Evolutionary conservation across 202 grass and related monocot genomes (phyloP).

Genomic region (Hordeum pubiflorum): DNA sequence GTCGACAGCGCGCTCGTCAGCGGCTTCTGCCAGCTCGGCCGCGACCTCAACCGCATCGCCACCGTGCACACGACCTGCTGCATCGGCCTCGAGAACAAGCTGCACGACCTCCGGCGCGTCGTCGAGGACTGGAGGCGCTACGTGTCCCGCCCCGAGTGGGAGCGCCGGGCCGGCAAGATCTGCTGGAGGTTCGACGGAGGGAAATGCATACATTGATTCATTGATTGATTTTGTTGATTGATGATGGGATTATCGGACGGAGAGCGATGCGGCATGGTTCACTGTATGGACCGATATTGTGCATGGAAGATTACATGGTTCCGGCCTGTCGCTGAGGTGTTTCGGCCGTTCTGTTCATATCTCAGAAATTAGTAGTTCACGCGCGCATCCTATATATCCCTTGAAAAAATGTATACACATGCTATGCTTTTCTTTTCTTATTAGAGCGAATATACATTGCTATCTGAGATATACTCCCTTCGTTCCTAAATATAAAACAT

Average conservation of each 20-base stretch:
- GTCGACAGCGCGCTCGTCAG: slow-evolving; percentile 37
- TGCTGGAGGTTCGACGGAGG: slow-evolving; percentile 71
- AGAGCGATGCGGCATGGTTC: no score
- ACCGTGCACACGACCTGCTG: slow-evolving; percentile 85
- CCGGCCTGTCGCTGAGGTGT: background rate
- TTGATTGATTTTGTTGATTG: background rate
- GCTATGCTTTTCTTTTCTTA: no score
- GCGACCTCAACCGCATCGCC: slow-evolving; percentile 62
- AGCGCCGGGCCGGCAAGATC: slow-evolving; percentile 36
- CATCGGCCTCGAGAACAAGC: slow-evolving; percentile 59
- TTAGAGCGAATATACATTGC: no score
- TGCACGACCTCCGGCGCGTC: slow-evolving; percentile 46
- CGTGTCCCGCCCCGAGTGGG: slow-evolving; percentile 40
- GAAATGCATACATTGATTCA: slow-evolving; percentile 44
- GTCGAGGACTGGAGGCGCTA: slow-evolving; percentile 60
- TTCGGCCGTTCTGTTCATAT: no score
- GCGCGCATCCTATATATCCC: no score
- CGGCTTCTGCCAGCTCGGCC: slow-evolving; percentile 74
- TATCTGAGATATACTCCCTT: no score
- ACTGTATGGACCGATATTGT: background rate
- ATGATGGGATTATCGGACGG: background rate
- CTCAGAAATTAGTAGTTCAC: no score
- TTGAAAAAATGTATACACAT: no score
- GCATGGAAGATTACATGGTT: background rate
- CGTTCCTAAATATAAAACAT: no score